Conservation (phyloP, 345 rosid species). For the Aquilaria sinensis region DNA sequence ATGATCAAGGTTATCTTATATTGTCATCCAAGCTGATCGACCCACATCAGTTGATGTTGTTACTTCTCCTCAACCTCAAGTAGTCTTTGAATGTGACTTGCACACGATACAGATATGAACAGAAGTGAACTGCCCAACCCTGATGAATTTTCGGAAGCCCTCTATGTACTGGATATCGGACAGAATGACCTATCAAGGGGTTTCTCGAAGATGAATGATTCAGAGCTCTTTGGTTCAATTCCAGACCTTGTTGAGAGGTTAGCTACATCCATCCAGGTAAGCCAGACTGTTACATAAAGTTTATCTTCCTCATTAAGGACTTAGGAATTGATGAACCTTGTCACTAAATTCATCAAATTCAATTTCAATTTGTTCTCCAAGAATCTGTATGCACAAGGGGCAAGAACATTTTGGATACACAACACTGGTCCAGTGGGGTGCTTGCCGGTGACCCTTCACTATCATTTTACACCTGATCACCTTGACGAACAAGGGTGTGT, state of each 20-base stretch:
- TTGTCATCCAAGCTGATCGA: background rate
- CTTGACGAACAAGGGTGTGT: slow-evolving; percentile 70
- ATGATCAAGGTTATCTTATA: slow-evolving; percentile 15
- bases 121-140: slow-evolving; percentile 8
- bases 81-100: background rate
- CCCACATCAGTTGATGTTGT: background rate
- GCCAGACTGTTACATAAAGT: too few species aligned
- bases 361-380: slow-evolving; percentile 13
- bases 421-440: slow-evolving; percentile 91
- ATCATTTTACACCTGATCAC: slow-evolving; percentile 29
- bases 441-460: slow-evolving; percentile 58
- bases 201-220: background rate
- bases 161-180: slow-evolving; percentile 9
- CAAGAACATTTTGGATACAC: slow-evolving; percentile 65
- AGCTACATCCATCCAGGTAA: background rate
- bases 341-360: background rate
- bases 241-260: slow-evolving; percentile 5
- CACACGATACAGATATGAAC: background rate
- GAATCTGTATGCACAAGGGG: slow-evolving; percentile 45
- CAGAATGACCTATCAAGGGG: slow-evolving; percentile 12
- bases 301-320: background rate
- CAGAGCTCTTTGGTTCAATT: slow-evolving; percentile 1
- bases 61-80: background rate
- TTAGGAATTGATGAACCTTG: background rate
- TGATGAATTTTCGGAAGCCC: slow-evolving; percentile 13